Evolutionary conservation across 768 basidiomycete genomes (phyloP).

Genomic region (Tephrocybe sp.): DNA sequence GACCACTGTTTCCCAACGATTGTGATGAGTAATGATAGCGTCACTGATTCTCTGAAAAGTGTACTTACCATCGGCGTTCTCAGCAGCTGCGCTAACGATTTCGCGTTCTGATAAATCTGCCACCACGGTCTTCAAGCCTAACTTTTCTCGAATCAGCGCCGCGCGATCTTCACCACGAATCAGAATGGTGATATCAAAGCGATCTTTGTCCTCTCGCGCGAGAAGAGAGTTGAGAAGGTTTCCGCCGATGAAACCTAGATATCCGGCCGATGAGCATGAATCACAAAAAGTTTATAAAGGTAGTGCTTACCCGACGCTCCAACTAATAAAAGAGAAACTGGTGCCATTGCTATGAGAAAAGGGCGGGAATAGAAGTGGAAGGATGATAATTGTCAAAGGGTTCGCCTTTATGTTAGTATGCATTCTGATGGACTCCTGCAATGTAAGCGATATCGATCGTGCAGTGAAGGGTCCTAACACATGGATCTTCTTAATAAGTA

Average conservation of each 20-base stretch:
- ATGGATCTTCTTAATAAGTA: no score
- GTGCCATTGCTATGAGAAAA: neutral
- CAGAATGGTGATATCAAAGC: slow-evolving; percentile 15
- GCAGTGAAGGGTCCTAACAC: no score
- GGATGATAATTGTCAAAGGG: no score
- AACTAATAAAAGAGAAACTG: slow-evolving; percentile 12
- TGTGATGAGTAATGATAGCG: neutral
- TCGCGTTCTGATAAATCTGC: slow-evolving; percentile 11
- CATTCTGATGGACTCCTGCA: neutral
- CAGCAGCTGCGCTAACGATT: slow-evolving; percentile 13
- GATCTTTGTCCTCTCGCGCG: slow-evolving; percentile 8
- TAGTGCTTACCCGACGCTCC: slow-evolving; percentile 12
- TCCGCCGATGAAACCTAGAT: slow-evolving; percentile 15
- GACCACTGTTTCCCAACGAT: slow-evolving; percentile 6
- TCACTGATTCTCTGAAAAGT: neutral
- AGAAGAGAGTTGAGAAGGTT: slow-evolving; percentile 15
- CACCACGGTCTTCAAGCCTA: slow-evolving; percentile 17
- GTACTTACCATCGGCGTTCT: slow-evolving; percentile 14
- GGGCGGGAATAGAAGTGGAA: neutral
- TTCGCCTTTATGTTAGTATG: no score
- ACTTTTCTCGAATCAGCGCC: slow-evolving; percentile 9
- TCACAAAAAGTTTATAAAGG: neutral
- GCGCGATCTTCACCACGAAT: slow-evolving; percentile 18
- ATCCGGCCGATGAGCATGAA: neutral
- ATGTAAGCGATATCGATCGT: neutral